These are phyloP conservation scores for Moniliophthora roreri DNA, from an alignment of 1,284 basidiomycete species.

Conservation along the genomic window DNA sequence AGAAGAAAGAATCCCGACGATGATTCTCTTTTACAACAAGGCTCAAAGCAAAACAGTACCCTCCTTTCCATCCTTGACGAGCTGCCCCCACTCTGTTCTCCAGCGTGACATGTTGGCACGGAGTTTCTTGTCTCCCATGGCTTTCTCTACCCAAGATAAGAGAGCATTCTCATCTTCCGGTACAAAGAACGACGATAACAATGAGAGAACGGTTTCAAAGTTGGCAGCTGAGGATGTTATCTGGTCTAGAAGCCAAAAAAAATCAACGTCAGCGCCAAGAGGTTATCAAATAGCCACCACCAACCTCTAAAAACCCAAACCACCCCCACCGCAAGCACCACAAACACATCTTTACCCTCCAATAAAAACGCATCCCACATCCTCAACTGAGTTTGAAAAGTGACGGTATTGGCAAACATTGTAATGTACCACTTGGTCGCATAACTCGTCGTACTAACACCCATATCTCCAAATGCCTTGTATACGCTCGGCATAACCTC, in stretches of 20 bases:
- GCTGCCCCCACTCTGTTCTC: constrained; percentile 70
- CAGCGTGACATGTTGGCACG: constrained; percentile 68
- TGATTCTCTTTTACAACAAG: too few relatives aligned
- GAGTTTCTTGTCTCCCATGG: constrained; percentile 71
- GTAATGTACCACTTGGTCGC: constrained; percentile 99
- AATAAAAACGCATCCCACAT: constrained; percentile 94
- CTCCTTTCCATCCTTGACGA: constrained; percentile 69
- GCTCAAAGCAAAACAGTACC: constrained; percentile 58
- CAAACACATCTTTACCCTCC: constrained; percentile 88
- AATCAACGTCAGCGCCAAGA: constrained; percentile 8
- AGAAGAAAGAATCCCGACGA: background rate
- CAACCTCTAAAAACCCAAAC: constrained; percentile 87
- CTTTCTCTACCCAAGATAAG: constrained; percentile 77
- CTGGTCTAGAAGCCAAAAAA: constrained; percentile 50
- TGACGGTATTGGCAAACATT: constrained; percentile 92
- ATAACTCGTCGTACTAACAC: constrained; percentile 91
- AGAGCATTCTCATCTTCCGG: constrained; percentile 85
- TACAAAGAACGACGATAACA: constrained; percentile 90
- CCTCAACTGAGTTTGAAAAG: constrained; percentile 92
- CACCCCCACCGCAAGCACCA: constrained; percentile 83
- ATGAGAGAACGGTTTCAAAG: constrained; percentile 88
- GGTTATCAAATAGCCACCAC: constrained; percentile 46
- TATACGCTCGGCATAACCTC: constrained; percentile 89
- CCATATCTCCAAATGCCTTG: constrained; percentile 79
- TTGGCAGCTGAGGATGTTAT: constrained; percentile 76